Percentiles rank a stretch among this genome's conserved stretches.
Conservation (phyloP, 2,329 filamentous ascomycete genomes). For the Kalmusia sp. region DNA sequence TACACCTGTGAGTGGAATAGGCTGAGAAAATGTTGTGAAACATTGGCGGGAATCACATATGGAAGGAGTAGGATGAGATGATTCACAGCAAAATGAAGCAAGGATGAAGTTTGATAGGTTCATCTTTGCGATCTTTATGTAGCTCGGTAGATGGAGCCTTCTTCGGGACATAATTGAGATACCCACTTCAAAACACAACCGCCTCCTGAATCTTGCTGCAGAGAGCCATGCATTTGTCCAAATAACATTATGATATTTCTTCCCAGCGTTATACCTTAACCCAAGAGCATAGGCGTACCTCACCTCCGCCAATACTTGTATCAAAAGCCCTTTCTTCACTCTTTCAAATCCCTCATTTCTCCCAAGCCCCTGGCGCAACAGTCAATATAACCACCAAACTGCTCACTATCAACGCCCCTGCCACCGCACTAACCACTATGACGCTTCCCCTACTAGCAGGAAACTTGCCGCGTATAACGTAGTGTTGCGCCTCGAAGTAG, state of each 20-base stretch:
- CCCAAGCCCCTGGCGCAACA: conserved; percentile 57
- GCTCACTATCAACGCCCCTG: conserved; percentile 64
- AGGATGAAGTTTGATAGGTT: too few species aligned
- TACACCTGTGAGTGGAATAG: conserved; percentile 3
- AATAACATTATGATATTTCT: too few species aligned
- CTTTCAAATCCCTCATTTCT: conserved; percentile 32
- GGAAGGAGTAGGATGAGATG: too few species aligned
- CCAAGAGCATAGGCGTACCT: too few species aligned
- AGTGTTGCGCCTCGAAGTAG: conserved; percentile 80
- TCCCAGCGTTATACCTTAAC: too few species aligned
- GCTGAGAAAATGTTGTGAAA: not conserved
- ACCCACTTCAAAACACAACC: not conserved
- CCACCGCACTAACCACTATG: conserved; percentile 70
- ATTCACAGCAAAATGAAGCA: too few species aligned
- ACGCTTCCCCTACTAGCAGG: conserved; percentile 80
- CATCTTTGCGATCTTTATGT: too few species aligned
- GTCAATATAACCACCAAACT: conserved; percentile 67
- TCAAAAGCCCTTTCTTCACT: too few species aligned
- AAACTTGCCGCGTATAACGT: conserved; percentile 81
- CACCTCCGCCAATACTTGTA: too few species aligned
- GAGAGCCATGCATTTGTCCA: too few species aligned
- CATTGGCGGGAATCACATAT: not conserved
- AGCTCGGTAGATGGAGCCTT: not conserved
- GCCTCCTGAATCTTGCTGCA: too few species aligned
- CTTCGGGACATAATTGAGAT: conserved; percentile 5